Evolutionary conservation across 208 protist genomes (phyloP).

Genomic region (Leishmania arabica): DNA sequence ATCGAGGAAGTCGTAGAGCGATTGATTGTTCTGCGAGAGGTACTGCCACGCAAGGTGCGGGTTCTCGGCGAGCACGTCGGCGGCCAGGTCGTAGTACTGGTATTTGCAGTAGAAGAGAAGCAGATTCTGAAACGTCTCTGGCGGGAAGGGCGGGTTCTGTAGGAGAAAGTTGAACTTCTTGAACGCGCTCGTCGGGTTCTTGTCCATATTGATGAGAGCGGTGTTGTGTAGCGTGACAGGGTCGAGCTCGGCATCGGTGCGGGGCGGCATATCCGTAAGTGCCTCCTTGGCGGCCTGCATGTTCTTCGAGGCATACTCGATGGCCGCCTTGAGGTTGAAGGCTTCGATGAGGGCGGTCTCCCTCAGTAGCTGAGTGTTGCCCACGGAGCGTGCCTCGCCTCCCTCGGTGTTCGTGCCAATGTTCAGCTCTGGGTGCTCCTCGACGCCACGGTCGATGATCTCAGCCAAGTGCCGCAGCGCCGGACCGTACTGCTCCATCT

Average conservation of each 20-base stretch:
- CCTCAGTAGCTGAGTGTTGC: constrained; percentile 95
- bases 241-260: constrained; percentile 96
- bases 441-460: constrained; percentile 96
- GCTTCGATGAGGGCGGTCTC: constrained; percentile 97
- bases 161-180: constrained; percentile 97
- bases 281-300: constrained; percentile 91
- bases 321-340: constrained; percentile 98
- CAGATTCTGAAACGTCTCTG: constrained; percentile 97
- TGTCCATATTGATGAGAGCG: constrained; percentile 97
- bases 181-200: constrained; percentile 94
- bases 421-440: constrained; percentile 95
- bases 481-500: constrained; percentile 94
- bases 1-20: constrained; percentile 96
- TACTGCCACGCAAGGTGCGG: constrained; percentile 94
- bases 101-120: constrained; percentile 97
- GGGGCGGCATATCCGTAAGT: constrained; percentile 97
- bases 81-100: constrained; percentile 96
- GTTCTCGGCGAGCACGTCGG: constrained; percentile 96
- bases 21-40: constrained; percentile 91
- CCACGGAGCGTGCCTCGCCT: constrained; percentile 93
- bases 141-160: constrained; percentile 94
- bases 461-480: constrained; percentile 95
- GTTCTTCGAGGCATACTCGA: constrained; percentile 96
- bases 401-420: constrained; percentile 94
- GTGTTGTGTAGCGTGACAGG: constrained; percentile 98